phyloP scores from a whole-genome alignment of 345 rosid species.

The Acer yangbiense region DNA sequence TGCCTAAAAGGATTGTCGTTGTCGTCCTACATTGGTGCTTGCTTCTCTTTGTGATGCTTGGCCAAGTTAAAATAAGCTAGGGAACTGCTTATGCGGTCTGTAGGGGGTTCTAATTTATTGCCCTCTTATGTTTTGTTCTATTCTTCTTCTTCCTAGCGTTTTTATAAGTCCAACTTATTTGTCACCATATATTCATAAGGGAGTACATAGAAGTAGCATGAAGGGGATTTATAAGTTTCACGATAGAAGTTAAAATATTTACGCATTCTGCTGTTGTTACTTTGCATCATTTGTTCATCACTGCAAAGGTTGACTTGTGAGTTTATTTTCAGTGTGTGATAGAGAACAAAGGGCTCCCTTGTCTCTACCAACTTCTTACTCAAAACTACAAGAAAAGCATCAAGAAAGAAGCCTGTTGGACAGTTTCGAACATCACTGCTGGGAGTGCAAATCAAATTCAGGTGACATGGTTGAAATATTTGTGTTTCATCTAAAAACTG shows the following conservation, averaged over 20 bases:
- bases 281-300: neutral
- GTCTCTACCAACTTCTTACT: slow-evolving; percentile 33
- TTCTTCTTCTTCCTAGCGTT: no score
- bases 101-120: no score
- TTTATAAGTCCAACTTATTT: no score
- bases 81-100: no score
- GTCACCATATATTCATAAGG: no score
- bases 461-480: slow-evolving; percentile 21
- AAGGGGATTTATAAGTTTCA: neutral
- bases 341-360: slow-evolving; percentile 30
- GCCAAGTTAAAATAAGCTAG: no score
- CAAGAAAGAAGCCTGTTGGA: slow-evolving; percentile 31
- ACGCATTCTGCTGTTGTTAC: neutral
- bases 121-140: no score
- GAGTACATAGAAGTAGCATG: neutral
- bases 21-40: no score
- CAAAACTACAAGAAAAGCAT: slow-evolving; percentile 29
- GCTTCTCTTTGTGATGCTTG: no score
- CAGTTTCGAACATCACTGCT: slow-evolving; percentile 38
- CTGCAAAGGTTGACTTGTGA: neutral
- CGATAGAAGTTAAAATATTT: neutral
- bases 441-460: slow-evolving; percentile 34
- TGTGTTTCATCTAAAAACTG: no score
- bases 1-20: no score
- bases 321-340: slow-evolving; percentile 27